Base-by-base conservation (phyloP, 1,284 basidiomycete genomes). In the Schizophyllum commune region DNA sequence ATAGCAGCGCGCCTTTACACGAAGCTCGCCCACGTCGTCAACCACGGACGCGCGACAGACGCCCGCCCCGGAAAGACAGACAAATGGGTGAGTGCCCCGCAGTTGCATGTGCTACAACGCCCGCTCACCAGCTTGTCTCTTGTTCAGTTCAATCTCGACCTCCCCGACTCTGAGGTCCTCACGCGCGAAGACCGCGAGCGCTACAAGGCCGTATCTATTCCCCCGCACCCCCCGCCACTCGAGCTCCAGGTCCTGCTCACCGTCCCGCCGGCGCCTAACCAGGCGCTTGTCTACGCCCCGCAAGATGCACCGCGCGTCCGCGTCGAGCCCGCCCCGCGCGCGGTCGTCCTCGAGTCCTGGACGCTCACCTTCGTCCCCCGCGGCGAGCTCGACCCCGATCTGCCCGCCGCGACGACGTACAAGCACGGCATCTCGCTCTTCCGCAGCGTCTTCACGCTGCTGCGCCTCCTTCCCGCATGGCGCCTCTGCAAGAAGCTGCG, bases 341-440 rank as follows among this genome's bases (percentile, higher is more conserved):
- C 78, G 67, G 84, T 92, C 62, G 76, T 92, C 4, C 83, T 92
- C 64, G 90, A 92, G 75, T 79, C 80, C n/a, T 91, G 86, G 83
- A 72, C 78, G 17, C 76, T 91, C 60, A 70, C 71, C 47, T 85
- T 87, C 67, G 70, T 72, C 51, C 77, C 81, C 17, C 68, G 69
- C 27, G 27, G 27, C 56, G 19, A 27, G 21, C 53, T 65, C 19
- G 73, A 75, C 58, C 68, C 72, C 55, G 87, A 86, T 58, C 77
- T 87, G 53, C 81, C 83, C 5, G 83, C 86, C n/a, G 79, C 88
- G 0, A 88, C 85, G 17, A 86, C 91, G 61, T 92, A 92, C 80
- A 92, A 92, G 72, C 84, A 91, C 66, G 84, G 86, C 32, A 91
- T 92, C 67, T 82, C 87, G 52, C 79, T 91, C 51, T 91, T 92